Conservation (phyloP, 2,329 filamentous ascomycete genomes). For the Claviceps capensis region DNA sequence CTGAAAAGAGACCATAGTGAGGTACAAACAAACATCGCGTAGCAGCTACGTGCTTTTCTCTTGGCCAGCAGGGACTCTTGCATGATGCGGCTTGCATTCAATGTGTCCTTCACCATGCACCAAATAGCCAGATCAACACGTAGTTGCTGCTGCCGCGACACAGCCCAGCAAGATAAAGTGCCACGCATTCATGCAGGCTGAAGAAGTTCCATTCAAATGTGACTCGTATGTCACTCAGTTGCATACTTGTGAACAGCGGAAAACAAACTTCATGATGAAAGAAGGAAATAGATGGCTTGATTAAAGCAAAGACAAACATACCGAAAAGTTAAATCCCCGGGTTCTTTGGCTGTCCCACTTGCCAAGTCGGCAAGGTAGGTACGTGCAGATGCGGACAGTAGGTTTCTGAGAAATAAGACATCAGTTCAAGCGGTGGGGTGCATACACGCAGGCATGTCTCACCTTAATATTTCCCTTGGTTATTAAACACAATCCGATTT, state of each 20-base stretch:
- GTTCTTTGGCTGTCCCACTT: not conserved
- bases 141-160: not conserved
- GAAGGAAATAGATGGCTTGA: not conserved
- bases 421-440: not conserved
- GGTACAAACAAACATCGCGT: not conserved
- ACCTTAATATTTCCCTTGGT: not conserved
- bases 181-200: not conserved
- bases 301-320: not conserved
- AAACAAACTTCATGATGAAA: not conserved
- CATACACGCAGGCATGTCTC: not conserved
- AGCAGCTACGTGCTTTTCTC: not conserved
- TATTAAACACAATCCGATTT: not conserved
- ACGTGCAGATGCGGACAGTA: not conserved
- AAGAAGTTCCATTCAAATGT: not conserved
- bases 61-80: not conserved
- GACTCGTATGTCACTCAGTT: not conserved
- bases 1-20: not conserved
- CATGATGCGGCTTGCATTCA: not conserved
- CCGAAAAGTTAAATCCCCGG: not conserved
- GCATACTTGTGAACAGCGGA: not conserved
- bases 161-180: not conserved
- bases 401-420: not conserved
- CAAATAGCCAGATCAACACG: not conserved
- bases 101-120: too few relatives aligned
- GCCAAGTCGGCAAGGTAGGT: not conserved